Conservation (phyloP, 2,329 filamentous ascomycete species). For the Stachybotrys echinatus region DNA sequence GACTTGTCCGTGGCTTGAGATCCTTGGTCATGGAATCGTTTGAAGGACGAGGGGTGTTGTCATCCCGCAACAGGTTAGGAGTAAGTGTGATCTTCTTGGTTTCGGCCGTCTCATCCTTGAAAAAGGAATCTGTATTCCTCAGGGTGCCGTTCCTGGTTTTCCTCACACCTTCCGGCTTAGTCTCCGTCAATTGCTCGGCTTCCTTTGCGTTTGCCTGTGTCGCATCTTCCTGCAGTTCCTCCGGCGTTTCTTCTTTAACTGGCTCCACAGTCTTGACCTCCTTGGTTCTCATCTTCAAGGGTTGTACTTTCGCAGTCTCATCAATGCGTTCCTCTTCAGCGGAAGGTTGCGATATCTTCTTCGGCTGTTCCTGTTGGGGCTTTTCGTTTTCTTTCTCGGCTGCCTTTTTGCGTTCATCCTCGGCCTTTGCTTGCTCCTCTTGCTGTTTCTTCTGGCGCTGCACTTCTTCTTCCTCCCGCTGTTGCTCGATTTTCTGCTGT, state of each 20-base stretch:
- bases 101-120: conserved; percentile 91
- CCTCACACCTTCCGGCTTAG: conserved; percentile 43
- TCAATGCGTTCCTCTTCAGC: conserved; percentile 34
- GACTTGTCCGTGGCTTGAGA: conserved; percentile 55
- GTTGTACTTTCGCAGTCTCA: conserved; percentile 50
- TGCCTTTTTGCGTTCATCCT: conserved; percentile 20
- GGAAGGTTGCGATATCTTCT: conserved; percentile 20
- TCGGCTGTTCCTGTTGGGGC: conserved; percentile 20
- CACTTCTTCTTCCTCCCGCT: conserved; percentile 20
- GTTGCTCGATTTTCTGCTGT: conserved; percentile 23
- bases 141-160: conserved; percentile 81
- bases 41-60: conserved; percentile 54
- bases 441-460: conserved; percentile 18
- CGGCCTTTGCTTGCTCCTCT: conserved; percentile 19
- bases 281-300: conserved; percentile 44
- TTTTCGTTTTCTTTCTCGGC: conserved; percentile 20
- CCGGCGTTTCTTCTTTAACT: conserved; percentile 25
- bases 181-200: conserved; percentile 64
- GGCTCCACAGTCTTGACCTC: conserved; percentile 30
- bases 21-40: conserved; percentile 38
- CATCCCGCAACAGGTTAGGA: conserved; percentile 84
- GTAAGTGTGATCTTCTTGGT: conserved; percentile 97
- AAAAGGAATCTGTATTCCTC: conserved; percentile 92
- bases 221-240: conserved; percentile 15
- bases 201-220: conserved; percentile 26